These are phyloP conservation scores for Xylona heveae DNA, from an alignment of 495 filamentous ascomycete species.

Conservation along the genomic window DNA sequence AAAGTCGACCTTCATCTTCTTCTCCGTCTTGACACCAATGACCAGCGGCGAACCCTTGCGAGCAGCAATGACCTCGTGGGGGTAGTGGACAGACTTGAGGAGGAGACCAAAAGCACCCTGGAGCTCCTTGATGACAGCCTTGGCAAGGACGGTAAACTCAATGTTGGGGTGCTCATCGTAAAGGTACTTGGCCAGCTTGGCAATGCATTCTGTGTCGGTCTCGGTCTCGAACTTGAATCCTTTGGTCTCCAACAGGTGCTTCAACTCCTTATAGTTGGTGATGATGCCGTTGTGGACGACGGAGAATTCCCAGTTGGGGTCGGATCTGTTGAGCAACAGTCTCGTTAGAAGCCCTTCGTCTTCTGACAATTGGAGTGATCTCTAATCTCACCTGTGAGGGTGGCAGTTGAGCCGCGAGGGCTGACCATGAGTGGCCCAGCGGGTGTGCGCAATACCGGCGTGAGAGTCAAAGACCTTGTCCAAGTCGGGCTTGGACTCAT, in stretches of 20 bases:
- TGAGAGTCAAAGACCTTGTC: constrained; percentile 91
- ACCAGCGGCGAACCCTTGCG: constrained; percentile 95
- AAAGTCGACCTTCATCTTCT: constrained; percentile 99
- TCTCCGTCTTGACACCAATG: constrained; percentile 82
- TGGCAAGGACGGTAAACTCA: constrained; percentile 86
- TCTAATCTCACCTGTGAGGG: constrained; percentile 62
- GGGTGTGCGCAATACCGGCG: constrained; percentile 93
- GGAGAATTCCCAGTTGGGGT: constrained; percentile 84
- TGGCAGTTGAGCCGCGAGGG: constrained; percentile 93
- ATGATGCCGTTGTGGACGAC: constrained; percentile 99
- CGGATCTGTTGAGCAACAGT: too few relatives aligned
- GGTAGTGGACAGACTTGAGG: constrained; percentile 95
- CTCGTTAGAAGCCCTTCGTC: too few relatives aligned
- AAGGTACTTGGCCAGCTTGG: constrained; percentile 94
- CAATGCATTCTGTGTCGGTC: constrained; percentile 97
- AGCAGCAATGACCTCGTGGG: constrained; percentile 92
- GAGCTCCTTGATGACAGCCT: constrained; percentile 94
- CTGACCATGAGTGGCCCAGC: constrained; percentile 94
- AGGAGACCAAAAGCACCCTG: constrained; percentile 93
- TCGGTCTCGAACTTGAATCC: constrained; percentile 98
- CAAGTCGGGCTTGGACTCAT: constrained; percentile 58
- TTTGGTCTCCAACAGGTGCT: constrained; percentile 77
- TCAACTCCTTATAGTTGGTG: constrained; percentile 99
- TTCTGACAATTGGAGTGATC: neutral
- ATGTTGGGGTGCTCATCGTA: constrained; percentile 90